Base-by-base conservation (phyloP, 805 yeast species). In the Wickerhamiella azymoides region DNA sequence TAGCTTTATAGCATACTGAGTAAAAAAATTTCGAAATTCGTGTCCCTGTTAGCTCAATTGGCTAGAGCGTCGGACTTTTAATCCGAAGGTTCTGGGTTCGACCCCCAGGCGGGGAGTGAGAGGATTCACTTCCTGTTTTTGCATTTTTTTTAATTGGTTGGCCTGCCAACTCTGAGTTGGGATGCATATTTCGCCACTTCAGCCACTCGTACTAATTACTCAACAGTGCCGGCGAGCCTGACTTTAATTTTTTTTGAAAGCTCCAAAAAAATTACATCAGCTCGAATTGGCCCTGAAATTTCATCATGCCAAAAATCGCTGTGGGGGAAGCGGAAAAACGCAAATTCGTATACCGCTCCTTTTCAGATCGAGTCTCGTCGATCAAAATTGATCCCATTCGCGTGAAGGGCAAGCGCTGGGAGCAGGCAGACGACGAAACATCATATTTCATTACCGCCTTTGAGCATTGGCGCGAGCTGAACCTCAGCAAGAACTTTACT, bases 401-500 rank as follows among this genome's bases (percentile, higher is more conserved):
- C 28, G 49, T 56, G 26, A 49, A 51, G 30, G 55, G 57, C 13
- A 51, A 55, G 8, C 64, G 61, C 1, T 46, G 49, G 36, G 41
- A 39, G 4, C 51, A 48, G 10, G 45, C 50, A 13, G 54, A 55
- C 7, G 56, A 46, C 13, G 53, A 56, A 33, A 52, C 77, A 2
- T 85, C 95, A 1, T 88, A 82, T 61, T 84, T 88, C 54, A 62
- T 80, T 25, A 73, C 92, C 10, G 77, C 94, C 0, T 67, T 82
- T 49, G 80, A 80, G 40, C 85, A 84, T 54, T 89, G 97, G 96
- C 73, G 69, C 48, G 97, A 92, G 57, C 76, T 84, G 47, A 89
- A 88, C 59, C 64, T 84, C 47, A 79, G 94, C 36, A 77, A 76
- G 4, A 69, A 70, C 39, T 92, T 84, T 57, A 72, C 79, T 1